Percentiles rank a stretch among this genome's conserved stretches.
phyloP scores from a whole-genome alignment of 148 eudicot species.

The Rhododendron kiyosumense region DNA sequence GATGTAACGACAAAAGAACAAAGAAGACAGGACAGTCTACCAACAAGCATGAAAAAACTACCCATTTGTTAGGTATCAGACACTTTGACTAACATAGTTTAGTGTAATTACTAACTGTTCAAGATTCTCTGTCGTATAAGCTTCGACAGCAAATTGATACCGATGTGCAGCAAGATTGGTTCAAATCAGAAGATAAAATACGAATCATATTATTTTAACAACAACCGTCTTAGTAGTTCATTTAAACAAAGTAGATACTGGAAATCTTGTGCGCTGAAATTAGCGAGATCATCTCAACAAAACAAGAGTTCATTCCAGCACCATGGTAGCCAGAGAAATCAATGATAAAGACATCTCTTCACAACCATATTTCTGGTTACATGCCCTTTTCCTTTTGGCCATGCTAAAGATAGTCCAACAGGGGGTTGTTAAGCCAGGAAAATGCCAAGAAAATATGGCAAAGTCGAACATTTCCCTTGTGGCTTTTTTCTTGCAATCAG shows the following conservation, averaged over 20 bases:
- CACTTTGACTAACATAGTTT: not conserved
- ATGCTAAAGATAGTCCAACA: not conserved
- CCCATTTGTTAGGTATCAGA: not conserved
- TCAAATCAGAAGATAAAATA: not conserved
- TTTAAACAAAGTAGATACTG: not conserved
- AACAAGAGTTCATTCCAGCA: not conserved
- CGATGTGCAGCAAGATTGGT: not conserved
- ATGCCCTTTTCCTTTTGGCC: not conserved
- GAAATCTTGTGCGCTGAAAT: not conserved
- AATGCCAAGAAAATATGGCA: not conserved
- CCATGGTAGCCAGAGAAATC: not conserved
- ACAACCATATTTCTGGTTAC: not conserved
- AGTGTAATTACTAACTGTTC: too few species aligned
- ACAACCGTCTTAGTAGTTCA: not conserved
- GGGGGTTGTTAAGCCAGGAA: not conserved
- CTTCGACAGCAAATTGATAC: not conserved
- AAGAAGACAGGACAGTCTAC: too few species aligned
- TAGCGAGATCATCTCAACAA: too few species aligned
- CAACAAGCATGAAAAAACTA: not conserved
- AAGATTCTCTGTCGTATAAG: not conserved
- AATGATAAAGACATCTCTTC: not conserved
- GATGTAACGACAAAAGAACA: too few species aligned
- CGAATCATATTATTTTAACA: not conserved
- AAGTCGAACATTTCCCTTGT: not conserved
- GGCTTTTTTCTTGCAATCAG: not conserved